phyloP scores from a whole-genome alignment of 2,329 filamentous ascomycete genomes.

The Arthrinium puccinioides region DNA sequence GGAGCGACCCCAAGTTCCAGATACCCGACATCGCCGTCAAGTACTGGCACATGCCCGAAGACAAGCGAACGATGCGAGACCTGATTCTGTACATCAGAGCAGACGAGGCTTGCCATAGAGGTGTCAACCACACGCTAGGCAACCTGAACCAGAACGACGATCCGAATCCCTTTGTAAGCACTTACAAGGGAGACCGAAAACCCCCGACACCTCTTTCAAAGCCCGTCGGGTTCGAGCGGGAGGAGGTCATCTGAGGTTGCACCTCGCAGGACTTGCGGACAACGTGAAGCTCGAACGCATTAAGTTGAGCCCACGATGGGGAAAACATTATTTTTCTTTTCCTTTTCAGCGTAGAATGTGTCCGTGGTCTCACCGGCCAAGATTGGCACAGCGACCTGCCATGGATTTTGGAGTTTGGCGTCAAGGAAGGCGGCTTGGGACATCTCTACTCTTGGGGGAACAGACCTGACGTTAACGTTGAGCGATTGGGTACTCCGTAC shows the following conservation, averaged over 20 bases:
- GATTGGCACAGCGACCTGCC: no score
- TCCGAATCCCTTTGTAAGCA: conserved; percentile 84
- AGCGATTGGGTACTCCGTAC: no score
- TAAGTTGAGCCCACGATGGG: no score
- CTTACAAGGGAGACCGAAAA: conserved; percentile 62
- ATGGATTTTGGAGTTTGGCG: no score
- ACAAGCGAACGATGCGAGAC: conserved; percentile 74
- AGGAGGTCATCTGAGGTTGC: conserved; percentile 66
- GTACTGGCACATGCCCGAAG: conserved; percentile 94
- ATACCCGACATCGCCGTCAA: conserved; percentile 84
- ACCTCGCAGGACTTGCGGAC: no score
- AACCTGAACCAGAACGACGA: conserved; percentile 82
- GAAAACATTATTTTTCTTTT: no score
- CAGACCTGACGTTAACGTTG: no score
- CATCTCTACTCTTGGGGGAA: no score
- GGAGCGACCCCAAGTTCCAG: conserved; percentile 60
- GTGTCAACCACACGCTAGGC: conserved; percentile 91
- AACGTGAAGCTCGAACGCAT: no score
- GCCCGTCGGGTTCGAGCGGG: conserved; percentile 72
- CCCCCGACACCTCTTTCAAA: conserved; percentile 61
- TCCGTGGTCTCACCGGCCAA: no score
- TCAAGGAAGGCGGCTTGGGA: no score
- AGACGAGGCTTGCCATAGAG: conserved; percentile 84
- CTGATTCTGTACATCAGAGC: conserved; percentile 81
- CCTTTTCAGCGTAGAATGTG: no score